Base-by-base conservation (phyloP, 2,329 filamentous ascomycete genomes). In the Hypomyces rosellus region DNA sequence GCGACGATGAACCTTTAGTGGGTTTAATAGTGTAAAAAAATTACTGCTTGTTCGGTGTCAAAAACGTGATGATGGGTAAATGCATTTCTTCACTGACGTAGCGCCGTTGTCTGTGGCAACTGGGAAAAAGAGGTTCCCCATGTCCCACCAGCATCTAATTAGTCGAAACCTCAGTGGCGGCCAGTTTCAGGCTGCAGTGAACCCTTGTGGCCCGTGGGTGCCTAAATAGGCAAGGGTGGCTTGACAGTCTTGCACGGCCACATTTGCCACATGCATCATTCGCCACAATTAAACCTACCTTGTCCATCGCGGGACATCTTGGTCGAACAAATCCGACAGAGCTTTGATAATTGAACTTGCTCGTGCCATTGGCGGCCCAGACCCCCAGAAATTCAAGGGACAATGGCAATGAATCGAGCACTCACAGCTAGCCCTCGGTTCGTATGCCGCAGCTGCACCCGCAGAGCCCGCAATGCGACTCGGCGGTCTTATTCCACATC, bases 371-470 rank as follows among this genome's bases (percentile, higher is more conserved):
- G 48, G 44, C 18, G 18, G 46, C 48, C 40, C 42, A 18, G 41
- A 3, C 34, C n/a, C 14, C 14, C 12, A 5, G 44, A 44, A 45
- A 13, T 40, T 15, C 22, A 41, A 20, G 11, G 36, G 18, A 56
- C 25, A 25, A 66, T 67, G 64, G 49, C 64, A 34, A 56, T 59
- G 30, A 59, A 60, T 37, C 60, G 62, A 5, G 54, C 57, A 16
- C 55, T 64, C 12, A 47, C 61, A 12, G 50, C 49, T 12, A 58
- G 58, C 45, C 54, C 67, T 22, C 63, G 65, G 8, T 72, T 70
- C 48, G 60, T 80, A 49, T 80, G 77, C 61, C 68, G 65, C 46
- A 72, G 69, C 60, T 80, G 77, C 57, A 69, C 67, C 46, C 71
- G 64, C 25, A 66, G 64, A 52, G 52, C 66, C n/a, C 64, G 63